Percentiles rank a stretch among this genome's conserved stretches.
Conservation (phyloP, 371 early-diverging fungal genomes). For the Lichtheimia corymbifera region DNA sequence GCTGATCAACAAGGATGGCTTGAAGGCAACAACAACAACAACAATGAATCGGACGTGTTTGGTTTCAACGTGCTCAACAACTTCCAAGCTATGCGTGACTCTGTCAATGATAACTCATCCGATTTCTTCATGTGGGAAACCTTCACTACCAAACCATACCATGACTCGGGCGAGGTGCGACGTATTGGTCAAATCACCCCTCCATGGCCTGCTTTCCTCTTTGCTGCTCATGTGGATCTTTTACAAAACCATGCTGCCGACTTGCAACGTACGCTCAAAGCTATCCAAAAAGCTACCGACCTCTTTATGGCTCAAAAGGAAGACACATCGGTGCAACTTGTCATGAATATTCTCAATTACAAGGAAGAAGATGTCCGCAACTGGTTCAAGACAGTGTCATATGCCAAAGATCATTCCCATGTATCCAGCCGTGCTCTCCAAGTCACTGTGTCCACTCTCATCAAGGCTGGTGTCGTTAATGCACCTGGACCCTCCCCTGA, state of each 20-base stretch:
- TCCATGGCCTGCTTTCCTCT: constrained; percentile 89
- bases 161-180: constrained; percentile 69
- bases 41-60: constrained; percentile 37
- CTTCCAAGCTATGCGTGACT: constrained; percentile 74
- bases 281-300: constrained; percentile 46
- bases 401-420: constrained; percentile 50
- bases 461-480: constrained; percentile 60
- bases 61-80: constrained; percentile 68
- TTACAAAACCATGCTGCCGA: constrained; percentile 22
- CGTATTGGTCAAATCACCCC: constrained; percentile 77
- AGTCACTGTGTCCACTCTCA: constrained; percentile 51
- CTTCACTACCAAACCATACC: constrained; percentile 83
- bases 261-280: constrained; percentile 32
- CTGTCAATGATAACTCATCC: constrained; percentile 57
- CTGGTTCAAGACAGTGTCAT: constrained; percentile 75
- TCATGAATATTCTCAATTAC: constrained; percentile 61
- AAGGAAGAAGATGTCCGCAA: constrained; percentile 62
- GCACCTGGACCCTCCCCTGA: constrained; percentile 25
- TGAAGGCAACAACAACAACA: constrained; percentile 10
- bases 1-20: constrained; percentile 76
- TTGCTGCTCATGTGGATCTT: constrained; percentile 66
- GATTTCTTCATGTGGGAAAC: constrained; percentile 91
- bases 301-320: constrained; percentile 54
- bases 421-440: constrained; percentile 53
- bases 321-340: constrained; percentile 53